Conservation (phyloP, 805 yeast genomes). For the Suhomyces emberorum region DNA sequence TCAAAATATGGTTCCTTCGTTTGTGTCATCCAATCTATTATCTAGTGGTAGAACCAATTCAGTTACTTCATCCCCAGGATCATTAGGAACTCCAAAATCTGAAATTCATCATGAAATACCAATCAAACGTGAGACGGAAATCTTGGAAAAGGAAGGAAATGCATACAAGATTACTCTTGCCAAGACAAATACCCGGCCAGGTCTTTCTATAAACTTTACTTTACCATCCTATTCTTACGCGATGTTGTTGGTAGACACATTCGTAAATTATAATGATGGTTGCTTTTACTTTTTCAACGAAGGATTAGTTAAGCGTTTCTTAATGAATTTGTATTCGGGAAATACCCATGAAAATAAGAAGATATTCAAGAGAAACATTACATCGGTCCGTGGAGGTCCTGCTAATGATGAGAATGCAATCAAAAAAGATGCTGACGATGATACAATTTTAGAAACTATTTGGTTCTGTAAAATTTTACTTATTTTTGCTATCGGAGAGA, state of each 20-base stretch:
- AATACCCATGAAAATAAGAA: slow-evolving; percentile 34
- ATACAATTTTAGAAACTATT: slow-evolving; percentile 67
- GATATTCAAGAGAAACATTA: slow-evolving; percentile 34
- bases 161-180: slow-evolving; percentile 70
- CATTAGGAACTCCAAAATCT: slow-evolving; percentile 8
- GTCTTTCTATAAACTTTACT: slow-evolving; percentile 65
- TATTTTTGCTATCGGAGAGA: slow-evolving; percentile 77
- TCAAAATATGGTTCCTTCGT: slow-evolving; percentile 55
- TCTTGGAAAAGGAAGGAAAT: slow-evolving; percentile 70
- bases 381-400: slow-evolving; percentile 17
- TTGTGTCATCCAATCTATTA: slow-evolving; percentile 15
- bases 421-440: slow-evolving; percentile 44
- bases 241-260: slow-evolving; percentile 68
- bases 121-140: slow-evolving; percentile 46
- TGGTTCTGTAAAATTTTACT: slow-evolving; percentile 76
- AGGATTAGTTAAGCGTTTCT: slow-evolving; percentile 66
- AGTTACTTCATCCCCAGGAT: slow-evolving; percentile 10
- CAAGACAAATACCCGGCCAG: slow-evolving; percentile 64
- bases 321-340: slow-evolving; percentile 62
- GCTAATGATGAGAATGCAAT: slow-evolving; percentile 38
- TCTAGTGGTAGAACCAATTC: slow-evolving; percentile 3
- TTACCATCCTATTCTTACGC: slow-evolving; percentile 78
- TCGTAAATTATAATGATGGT: slow-evolving; percentile 76
- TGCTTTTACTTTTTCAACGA: slow-evolving; percentile 84
- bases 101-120: not conserved